These are phyloP conservation scores for Leishmania amazonensis DNA, from an alignment of 208 protist species.

Conservation along the genomic window DNA sequence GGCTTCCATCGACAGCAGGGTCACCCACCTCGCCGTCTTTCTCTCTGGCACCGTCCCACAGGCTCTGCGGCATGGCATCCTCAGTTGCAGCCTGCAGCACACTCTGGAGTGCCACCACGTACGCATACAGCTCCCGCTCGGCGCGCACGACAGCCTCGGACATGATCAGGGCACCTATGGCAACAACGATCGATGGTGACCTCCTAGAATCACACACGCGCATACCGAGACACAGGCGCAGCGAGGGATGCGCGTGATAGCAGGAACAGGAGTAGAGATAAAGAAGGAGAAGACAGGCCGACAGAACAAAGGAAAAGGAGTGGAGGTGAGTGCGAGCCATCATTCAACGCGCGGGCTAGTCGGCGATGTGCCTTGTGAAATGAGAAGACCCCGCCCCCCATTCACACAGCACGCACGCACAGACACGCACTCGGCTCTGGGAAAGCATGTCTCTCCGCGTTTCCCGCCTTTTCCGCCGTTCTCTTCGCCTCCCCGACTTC, in stretches of 20 bases:
- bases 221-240: background rate
- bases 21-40: background rate
- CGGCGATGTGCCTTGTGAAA: background rate
- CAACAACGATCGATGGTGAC: background rate
- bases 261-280: background rate
- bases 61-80: constrained; percentile 76
- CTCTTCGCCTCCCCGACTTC: background rate
- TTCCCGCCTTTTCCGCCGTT: background rate
- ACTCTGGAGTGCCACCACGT: constrained; percentile 59
- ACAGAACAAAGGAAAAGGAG: background rate
- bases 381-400: background rate
- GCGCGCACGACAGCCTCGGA: constrained; percentile 63
- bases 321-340: background rate
- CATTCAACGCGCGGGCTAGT: background rate
- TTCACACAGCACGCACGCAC: background rate
- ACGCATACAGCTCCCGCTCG: constrained; percentile 60
- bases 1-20: background rate
- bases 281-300: background rate
- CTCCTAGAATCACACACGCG: background rate
- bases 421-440: background rate
- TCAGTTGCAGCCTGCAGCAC: constrained; percentile 43
- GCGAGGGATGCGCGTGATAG: background rate
- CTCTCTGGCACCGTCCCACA: constrained; percentile 24
- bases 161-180: constrained; percentile 39
- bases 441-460: background rate